A percentile compares a stretch with the other conserved stretches of the same genome.
These are phyloP conservation scores for Exutisphaerella laricina DNA, from an alignment of 2,329 filamentous ascomycete genomes.

Conservation along the genomic window DNA sequence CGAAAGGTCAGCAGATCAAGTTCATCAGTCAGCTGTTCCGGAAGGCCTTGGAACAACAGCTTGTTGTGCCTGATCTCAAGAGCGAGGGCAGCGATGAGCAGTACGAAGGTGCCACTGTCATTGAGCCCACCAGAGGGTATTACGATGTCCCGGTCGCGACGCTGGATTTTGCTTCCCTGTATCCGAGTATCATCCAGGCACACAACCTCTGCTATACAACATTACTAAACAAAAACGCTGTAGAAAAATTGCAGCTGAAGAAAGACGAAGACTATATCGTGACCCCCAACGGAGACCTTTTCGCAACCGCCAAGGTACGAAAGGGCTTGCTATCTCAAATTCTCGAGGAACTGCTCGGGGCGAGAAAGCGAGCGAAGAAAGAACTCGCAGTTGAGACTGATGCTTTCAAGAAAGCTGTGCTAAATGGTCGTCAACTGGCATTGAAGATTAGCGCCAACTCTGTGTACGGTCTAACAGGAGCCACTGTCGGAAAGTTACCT, in stretches of 20 bases:
- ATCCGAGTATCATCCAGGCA: conserved; percentile 97
- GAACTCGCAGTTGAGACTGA: conserved; percentile 86
- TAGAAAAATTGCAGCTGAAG: conserved; percentile 69
- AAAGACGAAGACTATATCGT: conserved; percentile 96
- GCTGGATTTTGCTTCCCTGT: conserved; percentile 96
- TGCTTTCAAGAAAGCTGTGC: conserved; percentile 93
- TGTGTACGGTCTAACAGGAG: conserved; percentile 95
- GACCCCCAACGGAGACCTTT: conserved; percentile 90
- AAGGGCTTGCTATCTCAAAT: conserved; percentile 94
- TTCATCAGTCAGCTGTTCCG: conserved; percentile 97
- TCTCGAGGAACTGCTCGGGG: conserved; percentile 84
- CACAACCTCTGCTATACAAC: conserved; percentile 99
- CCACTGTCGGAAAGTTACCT: conserved; percentile 89
- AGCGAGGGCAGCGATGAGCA: conserved; percentile 71
- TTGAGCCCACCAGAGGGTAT: conserved; percentile 88
- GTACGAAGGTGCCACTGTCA: conserved; percentile 96
- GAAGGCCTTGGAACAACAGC: conserved; percentile 85
- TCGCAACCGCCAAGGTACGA: conserved; percentile 78
- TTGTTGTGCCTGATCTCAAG: conserved; percentile 85
- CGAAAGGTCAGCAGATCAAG: conserved; percentile 92
- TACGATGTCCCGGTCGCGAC: conserved; percentile 95
- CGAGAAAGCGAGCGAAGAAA: conserved; percentile 89
- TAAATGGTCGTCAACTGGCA: conserved; percentile 94
- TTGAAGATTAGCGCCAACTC: conserved; percentile 97
- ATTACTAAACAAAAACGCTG: conserved; percentile 68